These are phyloP conservation scores for Rutstroemia sydowiana DNA, from an alignment of 2,329 filamentous ascomycete genomes.

Conservation along the genomic window DNA sequence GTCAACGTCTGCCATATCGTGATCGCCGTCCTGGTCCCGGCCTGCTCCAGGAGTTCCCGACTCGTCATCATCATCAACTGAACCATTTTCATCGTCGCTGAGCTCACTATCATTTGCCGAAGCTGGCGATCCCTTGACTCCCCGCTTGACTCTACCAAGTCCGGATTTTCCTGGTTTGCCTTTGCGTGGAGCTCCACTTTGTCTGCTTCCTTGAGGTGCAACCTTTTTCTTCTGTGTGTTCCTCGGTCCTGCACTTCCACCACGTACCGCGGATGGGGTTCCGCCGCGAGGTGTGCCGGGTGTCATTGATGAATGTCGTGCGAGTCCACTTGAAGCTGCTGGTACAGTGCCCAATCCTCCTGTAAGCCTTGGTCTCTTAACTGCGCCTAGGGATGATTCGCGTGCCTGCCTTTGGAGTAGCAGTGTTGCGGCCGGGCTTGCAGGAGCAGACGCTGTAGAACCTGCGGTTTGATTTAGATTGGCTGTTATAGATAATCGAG, in stretches of 20 bases:
- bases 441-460: conserved; percentile 39
- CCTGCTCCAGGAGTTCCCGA: conserved; percentile 27
- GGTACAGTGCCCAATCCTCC: conserved; percentile 40
- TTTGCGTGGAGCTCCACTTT: conserved; percentile 25
- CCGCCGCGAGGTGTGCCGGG: conserved; percentile 53
- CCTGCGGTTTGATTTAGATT: conserved; percentile 20
- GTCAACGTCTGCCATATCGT: conserved; percentile 46
- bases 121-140: conserved; percentile 52
- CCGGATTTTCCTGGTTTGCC: conserved; percentile 44
- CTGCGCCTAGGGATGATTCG: conserved; percentile 52
- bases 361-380: conserved; percentile 39
- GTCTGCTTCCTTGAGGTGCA: conserved; percentile 27
- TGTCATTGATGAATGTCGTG: conserved; percentile 55
- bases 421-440: conserved; percentile 54
- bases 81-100: conserved; percentile 53
- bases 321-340: conserved; percentile 49
- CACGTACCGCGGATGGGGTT: conserved; percentile 32
- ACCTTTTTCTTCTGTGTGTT: conserved; percentile 34
- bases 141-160: conserved; percentile 52
- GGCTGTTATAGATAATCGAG: conserved; percentile 18
- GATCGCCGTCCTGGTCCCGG: conserved; percentile 47
- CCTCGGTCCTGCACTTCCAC: conserved; percentile 55
- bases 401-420: conserved; percentile 49
- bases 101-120: conserved; percentile 58
- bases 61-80: conserved; percentile 45